A percentile compares a stretch with the other conserved stretches of the same genome.
phyloP scores from a whole-genome alignment of 768 basidiomycete species.

The Rhizopogon salebrosus region DNA sequence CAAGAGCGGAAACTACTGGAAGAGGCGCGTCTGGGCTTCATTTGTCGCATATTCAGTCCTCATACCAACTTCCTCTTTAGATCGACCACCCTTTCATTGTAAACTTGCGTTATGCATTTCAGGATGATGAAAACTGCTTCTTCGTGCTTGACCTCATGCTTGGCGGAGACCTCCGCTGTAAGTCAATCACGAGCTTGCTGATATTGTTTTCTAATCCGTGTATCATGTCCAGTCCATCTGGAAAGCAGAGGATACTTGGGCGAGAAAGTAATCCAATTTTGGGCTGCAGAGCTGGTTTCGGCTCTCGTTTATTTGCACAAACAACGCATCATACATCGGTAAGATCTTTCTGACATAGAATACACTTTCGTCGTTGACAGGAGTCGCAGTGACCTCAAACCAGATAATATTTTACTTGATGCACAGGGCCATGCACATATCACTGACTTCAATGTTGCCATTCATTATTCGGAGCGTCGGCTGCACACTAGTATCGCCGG shows the following conservation, averaged over 20 bases:
- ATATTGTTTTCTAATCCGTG: background rate
- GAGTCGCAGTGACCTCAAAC: slow-evolving; percentile 79
- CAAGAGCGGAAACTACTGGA: slow-evolving; percentile 91
- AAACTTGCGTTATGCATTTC: slow-evolving; percentile 92
- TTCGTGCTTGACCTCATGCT: slow-evolving; percentile 97
- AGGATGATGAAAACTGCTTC: slow-evolving; percentile 97
- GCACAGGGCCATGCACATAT: slow-evolving; percentile 92
- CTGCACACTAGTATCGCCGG: slow-evolving; percentile 92
- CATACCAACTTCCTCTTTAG: slow-evolving; percentile 29
- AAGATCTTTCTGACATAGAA: slow-evolving; percentile 17
- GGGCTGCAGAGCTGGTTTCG: slow-evolving; percentile 82
- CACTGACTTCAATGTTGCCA: slow-evolving; percentile 98
- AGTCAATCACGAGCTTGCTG: slow-evolving; percentile 27
- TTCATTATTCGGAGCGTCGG: slow-evolving; percentile 89
- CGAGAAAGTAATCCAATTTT: slow-evolving; percentile 78
- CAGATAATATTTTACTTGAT: slow-evolving; percentile 95
- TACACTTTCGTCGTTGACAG: slow-evolving; percentile 4
- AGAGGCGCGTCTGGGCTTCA: slow-evolving; percentile 52
- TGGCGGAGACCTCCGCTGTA: slow-evolving; percentile 89
- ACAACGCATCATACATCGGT: slow-evolving; percentile 94
- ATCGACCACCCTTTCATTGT: slow-evolving; percentile 88
- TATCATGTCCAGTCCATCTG: slow-evolving; percentile 61
- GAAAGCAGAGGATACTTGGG: slow-evolving; percentile 62
- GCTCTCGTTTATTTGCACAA: slow-evolving; percentile 87
- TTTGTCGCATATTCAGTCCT: slow-evolving; percentile 7